phyloP scores from a whole-genome alignment of 1,284 basidiomycete genomes.

The Naganishia liquefaciens region DNA sequence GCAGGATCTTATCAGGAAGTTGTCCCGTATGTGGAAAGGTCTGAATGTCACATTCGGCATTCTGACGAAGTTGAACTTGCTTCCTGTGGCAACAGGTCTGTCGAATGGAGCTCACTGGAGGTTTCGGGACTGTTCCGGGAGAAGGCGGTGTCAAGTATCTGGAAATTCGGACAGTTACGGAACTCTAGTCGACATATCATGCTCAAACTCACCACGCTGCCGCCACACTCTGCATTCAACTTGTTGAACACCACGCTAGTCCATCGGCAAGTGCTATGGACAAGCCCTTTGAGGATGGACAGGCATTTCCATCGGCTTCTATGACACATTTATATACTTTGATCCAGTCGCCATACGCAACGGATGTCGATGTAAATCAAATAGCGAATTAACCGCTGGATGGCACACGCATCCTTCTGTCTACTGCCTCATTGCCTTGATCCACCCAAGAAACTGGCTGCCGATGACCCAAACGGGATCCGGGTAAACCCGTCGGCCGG shows the following conservation, averaged over 20 bases:
- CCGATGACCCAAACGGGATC: too few species aligned
- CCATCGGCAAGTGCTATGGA: neutral
- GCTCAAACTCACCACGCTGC: neutral
- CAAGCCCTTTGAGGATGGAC: neutral
- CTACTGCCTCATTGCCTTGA: too few species aligned
- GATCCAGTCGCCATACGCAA: too few species aligned
- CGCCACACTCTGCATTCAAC: too few species aligned
- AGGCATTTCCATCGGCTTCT: too few species aligned
- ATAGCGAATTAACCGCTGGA: too few species aligned
- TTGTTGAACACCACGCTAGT: neutral
- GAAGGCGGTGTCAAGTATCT: conserved; percentile 33
- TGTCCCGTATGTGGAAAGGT: conserved; percentile 23
- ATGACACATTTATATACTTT: too few species aligned
- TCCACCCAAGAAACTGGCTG: too few species aligned
- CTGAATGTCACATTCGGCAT: neutral
- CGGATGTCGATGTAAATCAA: too few species aligned
- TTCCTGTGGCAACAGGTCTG: conserved; percentile 24
- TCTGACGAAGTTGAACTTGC: neutral
- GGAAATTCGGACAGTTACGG: conserved; percentile 28
- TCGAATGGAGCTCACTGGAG: conserved; percentile 31
- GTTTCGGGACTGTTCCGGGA: conserved; percentile 29
- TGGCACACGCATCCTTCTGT: too few species aligned
- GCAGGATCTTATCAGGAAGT: conserved; percentile 30
- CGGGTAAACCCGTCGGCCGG: too few species aligned
- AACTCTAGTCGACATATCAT: neutral